Conservation (phyloP, 495 filamentous ascomycete species). For the Baudoinia panamericana region DNA sequence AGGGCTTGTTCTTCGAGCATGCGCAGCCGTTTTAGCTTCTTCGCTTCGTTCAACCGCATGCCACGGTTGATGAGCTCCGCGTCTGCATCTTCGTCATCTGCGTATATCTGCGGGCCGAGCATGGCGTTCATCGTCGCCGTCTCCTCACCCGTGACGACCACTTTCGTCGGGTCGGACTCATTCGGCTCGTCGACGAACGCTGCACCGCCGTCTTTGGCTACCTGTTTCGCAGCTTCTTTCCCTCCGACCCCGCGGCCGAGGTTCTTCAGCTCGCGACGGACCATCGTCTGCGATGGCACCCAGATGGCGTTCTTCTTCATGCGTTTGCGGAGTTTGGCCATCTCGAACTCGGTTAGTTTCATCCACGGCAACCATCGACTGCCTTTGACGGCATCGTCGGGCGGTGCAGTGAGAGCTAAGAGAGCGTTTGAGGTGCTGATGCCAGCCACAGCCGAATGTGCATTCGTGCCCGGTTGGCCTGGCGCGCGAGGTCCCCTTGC, state of each 20-base stretch:
- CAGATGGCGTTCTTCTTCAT: conserved; percentile 99
- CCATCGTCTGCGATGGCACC: conserved; percentile 94
- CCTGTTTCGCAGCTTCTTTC: conserved; percentile 54
- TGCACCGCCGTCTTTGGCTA: conserved; percentile 53
- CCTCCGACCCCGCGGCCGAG: conserved; percentile 65
- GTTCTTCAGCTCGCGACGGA: conserved; percentile 67
- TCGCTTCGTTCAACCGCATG: conserved; percentile 85
- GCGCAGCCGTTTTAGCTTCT: conserved; percentile 73
- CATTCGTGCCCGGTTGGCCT: conserved; percentile 41
- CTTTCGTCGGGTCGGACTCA: conserved; percentile 31
- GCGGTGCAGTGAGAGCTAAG: conserved; percentile 62
- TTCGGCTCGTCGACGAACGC: conserved; percentile 39
- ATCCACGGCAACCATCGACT: conserved; percentile 78
- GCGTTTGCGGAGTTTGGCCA: conserved; percentile 77
- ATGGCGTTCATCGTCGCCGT: conserved; percentile 28
- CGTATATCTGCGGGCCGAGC: conserved; percentile 12
- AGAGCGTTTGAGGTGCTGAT: conserved; percentile 77
- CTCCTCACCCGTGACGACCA: conserved; percentile 38
- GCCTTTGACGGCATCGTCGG: conserved; percentile 58
- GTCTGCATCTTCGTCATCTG: conserved; percentile 29
- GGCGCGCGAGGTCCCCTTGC: conserved; percentile 35
- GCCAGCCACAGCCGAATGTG: conserved; percentile 40
- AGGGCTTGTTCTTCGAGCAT: conserved; percentile 51
- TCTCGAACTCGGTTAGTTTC: conserved; percentile 78
- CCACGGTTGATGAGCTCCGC: conserved; percentile 61